Evolutionary conservation across 2,329 filamentous ascomycete species (phyloP).

Genomic region (Juglanconis sp.): DNA sequence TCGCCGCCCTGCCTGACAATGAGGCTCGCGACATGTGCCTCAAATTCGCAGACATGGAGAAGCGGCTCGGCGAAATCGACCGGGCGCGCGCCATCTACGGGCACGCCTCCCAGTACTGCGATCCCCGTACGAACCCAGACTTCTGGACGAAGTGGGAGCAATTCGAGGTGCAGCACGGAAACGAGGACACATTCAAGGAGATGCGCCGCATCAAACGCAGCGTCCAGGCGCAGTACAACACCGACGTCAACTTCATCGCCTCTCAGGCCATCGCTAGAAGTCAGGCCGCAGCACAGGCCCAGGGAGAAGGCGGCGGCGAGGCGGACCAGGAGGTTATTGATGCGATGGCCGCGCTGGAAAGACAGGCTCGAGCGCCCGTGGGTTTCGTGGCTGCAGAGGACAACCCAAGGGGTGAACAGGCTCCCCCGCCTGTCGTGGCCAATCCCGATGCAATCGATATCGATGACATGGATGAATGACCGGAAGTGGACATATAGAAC

Average conservation of each 20-base stretch:
- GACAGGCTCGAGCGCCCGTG: constrained; percentile 80
- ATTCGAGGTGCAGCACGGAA: constrained; percentile 96
- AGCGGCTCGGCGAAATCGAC: constrained; percentile 65
- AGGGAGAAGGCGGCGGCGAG: constrained; percentile 39
- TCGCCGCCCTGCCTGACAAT: constrained; percentile 84
- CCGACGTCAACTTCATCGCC: constrained; percentile 97
- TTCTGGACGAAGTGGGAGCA: constrained; percentile 98
- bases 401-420: constrained; percentile 57
- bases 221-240: constrained; percentile 97
- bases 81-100: constrained; percentile 93
- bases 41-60: constrained; percentile 77
- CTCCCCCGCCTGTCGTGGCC: constrained; percentile 44
- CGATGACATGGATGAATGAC: constrained; percentile 66
- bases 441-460: constrained; percentile 87
- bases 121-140: constrained; percentile 80
- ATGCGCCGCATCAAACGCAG: constrained; percentile 97
- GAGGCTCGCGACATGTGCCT: constrained; percentile 98
- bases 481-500: constrained; percentile 3
- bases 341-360: constrained; percentile 85
- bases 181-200: constrained; percentile 99
- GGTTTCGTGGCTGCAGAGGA: constrained; percentile 89
- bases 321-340: constrained; percentile 58
- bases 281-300: constrained; percentile 55
- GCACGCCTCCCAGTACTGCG: constrained; percentile 95
- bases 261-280: constrained; percentile 86